These are phyloP conservation scores for Urochloa ruziziensis DNA, from an alignment of 176 grass and related monocot species.

Conservation along the genomic window DNA sequence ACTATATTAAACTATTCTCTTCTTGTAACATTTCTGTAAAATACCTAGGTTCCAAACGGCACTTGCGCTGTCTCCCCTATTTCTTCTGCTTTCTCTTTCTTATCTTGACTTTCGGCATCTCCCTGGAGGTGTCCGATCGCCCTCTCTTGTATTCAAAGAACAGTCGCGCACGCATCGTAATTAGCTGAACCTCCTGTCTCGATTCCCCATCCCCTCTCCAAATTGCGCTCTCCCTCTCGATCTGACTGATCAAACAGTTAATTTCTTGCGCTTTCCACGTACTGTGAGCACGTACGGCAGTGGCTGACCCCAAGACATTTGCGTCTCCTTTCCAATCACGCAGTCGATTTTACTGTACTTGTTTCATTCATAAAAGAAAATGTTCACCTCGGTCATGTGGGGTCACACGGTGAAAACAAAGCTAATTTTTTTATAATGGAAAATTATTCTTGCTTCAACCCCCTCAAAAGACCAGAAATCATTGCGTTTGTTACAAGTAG, in stretches of 20 bases:
- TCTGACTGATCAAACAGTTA: neutral
- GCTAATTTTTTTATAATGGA: no score
- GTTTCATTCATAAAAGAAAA: no score
- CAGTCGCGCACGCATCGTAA: neutral
- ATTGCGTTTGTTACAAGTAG: no score
- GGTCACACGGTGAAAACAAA: neutral
- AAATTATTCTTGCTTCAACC: no score
- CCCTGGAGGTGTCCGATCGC: neutral
- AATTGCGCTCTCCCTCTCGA: neutral
- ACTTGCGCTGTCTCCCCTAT: neutral
- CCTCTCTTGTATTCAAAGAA: neutral
- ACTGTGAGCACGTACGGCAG: neutral
- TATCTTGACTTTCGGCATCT: neutral
- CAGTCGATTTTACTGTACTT: neutral
- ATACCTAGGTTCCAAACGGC: neutral
- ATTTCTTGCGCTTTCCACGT: neutral
- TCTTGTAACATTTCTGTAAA: no score
- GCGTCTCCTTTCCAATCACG: neutral
- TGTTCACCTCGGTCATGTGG: neutral
- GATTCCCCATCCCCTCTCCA: neutral
- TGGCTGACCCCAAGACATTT: neutral
- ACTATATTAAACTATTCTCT: neutral
- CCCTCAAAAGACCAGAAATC: no score
- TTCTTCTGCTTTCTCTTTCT: neutral
- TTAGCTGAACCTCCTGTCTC: neutral